These are phyloP conservation scores for Didymella arachidicola DNA, from an alignment of 2,329 filamentous ascomycete species.

Conservation along the genomic window DNA sequence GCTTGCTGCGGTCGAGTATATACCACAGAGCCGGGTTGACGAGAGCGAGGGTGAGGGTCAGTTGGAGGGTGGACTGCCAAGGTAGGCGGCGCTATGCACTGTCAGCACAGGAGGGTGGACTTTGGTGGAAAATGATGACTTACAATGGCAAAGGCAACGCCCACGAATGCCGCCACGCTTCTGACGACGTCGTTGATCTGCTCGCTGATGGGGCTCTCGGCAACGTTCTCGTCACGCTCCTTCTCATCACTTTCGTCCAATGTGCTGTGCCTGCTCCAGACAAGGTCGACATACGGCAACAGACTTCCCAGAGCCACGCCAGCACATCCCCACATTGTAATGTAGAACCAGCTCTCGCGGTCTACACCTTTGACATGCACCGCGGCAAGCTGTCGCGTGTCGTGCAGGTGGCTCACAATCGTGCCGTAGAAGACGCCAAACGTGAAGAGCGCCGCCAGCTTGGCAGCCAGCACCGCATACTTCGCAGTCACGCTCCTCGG, in stretches of 20 bases:
- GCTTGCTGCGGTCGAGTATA: constrained; percentile 86
- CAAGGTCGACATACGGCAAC: constrained; percentile 81
- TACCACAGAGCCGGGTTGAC: constrained; percentile 97
- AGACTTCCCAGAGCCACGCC: constrained; percentile 80
- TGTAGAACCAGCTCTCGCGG: constrained; percentile 68
- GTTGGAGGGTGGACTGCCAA: constrained; percentile 94
- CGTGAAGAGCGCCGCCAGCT: constrained; percentile 72
- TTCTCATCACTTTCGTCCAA: constrained; percentile 7
- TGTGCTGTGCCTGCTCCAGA: constrained; percentile 68
- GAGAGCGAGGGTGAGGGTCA: constrained; percentile 85
- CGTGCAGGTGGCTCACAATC: constrained; percentile 80
- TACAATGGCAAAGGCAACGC: constrained; percentile 83
- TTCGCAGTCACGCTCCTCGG: neutral
- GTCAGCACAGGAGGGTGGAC: constrained; percentile 11
- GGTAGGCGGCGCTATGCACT: constrained; percentile 76
- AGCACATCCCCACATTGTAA: constrained; percentile 81
- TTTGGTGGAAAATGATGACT: constrained; percentile 49
- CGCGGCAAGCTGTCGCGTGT: constrained; percentile 69
- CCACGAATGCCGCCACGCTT: constrained; percentile 74
- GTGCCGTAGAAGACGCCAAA: constrained; percentile 85
- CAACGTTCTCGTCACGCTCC: constrained; percentile 35
- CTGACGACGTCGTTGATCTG: constrained; percentile 80
- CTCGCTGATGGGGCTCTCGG: constrained; percentile 55
- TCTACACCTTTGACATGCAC: constrained; percentile 67
- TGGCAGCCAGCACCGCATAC: constrained; percentile 63